A percentile compares a stretch with the other conserved stretches of the same genome.
phyloP scores from a whole-genome alignment of 2,329 filamentous ascomycete genomes.

The Penicillium sp. region DNA sequence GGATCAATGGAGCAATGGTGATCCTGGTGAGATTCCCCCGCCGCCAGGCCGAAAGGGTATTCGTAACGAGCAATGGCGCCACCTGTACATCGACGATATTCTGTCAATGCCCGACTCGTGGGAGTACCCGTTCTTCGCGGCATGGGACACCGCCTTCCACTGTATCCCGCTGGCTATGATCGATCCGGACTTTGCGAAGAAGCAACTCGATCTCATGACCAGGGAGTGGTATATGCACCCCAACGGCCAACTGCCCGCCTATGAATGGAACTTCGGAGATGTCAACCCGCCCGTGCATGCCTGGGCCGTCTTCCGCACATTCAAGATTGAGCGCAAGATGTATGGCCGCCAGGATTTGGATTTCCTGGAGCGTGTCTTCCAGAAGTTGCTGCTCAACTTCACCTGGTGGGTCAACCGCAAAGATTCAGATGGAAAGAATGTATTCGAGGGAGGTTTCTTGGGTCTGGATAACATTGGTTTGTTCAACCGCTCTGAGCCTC shows the following conservation, averaged over 20 bases:
- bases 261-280: conserved; percentile 97
- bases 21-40: conserved; percentile 82
- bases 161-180: conserved; percentile 96
- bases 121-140: conserved; percentile 98
- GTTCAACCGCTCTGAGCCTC: conserved; percentile 93
- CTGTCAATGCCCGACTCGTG: conserved; percentile 97
- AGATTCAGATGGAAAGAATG: conserved; percentile 89
- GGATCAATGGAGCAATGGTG: conserved; percentile 97
- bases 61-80: conserved; percentile 87
- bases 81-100: conserved; percentile 92
- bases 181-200: conserved; percentile 96
- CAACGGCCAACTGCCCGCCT: conserved; percentile 89
- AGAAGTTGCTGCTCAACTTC: conserved; percentile 93
- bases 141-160: conserved; percentile 96
- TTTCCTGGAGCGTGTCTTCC: conserved; percentile 93
- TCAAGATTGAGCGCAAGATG: conserved; percentile 98
- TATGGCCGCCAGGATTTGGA: conserved; percentile 93
- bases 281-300: conserved; percentile 96
- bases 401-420: conserved; percentile 99
- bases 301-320: conserved; percentile 91
- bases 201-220: conserved; percentile 93
- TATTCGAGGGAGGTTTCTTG: conserved; percentile 94
- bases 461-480: conserved; percentile 95
- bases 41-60: conserved; percentile 75
- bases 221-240: conserved; percentile 99